A percentile compares a stretch with the other conserved stretches of the same genome.
Evolutionary conservation across 1,284 basidiomycete genomes (phyloP).

Genomic region (Puccinia novopanici): DNA sequence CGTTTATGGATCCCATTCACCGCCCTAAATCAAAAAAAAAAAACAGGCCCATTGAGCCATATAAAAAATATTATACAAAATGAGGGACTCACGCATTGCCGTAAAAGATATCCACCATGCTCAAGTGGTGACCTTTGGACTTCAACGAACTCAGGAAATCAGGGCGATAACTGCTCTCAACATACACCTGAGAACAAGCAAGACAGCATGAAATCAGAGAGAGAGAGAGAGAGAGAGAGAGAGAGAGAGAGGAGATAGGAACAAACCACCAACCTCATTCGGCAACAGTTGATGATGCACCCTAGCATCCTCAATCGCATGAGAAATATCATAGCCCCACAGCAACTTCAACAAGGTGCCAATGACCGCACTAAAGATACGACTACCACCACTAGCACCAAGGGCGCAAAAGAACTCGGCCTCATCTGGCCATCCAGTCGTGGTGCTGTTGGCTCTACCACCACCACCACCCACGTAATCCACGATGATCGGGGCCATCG

Average conservation of each 20-base stretch:
- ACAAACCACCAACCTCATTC: conserved; percentile 53
- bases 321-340: conserved; percentile 75
- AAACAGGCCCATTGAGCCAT: too few species aligned
- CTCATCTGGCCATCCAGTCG: background rate
- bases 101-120: conserved; percentile 28
- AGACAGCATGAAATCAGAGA: background rate
- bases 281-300: conserved; percentile 91
- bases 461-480: conserved; percentile 60
- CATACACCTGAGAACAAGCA: background rate
- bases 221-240: background rate
- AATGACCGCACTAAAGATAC: conserved; percentile 78
- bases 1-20: conserved; percentile 29
- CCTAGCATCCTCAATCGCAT: conserved; percentile 81
- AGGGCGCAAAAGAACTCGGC: conserved; percentile 58
- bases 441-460: conserved; percentile 53
- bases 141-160: conserved; percentile 36
- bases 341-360: conserved; percentile 80
- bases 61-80: too few species aligned
- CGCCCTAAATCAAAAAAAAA: conserved; percentile 13
- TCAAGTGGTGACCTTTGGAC: conserved; percentile 36
- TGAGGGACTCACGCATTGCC: conserved; percentile 16
- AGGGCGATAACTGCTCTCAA: conserved; percentile 41
- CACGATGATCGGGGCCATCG: conserved; percentile 76
- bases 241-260: background rate
- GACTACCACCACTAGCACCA: conserved; percentile 82